A percentile compares a stretch with the other conserved stretches of the same genome.
Conservation (phyloP, 495 filamentous ascomycete genomes). For the Haplographium delicatum region DNA sequence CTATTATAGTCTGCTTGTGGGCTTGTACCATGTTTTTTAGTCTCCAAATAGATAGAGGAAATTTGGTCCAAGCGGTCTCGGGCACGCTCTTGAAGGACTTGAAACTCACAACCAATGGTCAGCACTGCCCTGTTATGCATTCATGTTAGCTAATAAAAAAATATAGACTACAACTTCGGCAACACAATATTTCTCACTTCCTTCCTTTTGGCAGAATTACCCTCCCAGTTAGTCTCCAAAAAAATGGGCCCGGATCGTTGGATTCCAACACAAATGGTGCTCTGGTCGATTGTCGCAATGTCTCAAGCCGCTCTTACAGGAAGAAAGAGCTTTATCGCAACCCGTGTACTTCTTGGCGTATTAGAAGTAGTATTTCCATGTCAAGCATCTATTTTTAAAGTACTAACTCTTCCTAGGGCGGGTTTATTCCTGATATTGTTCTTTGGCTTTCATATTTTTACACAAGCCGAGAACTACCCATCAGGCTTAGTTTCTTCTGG, state of each 20-base stretch:
- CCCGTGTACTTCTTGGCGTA: slow-evolving; percentile 60
- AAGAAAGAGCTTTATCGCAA: slow-evolving; percentile 54
- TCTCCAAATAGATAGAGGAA: slow-evolving; percentile 74
- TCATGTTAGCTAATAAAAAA: neutral
- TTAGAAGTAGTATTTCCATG: slow-evolving; percentile 44
- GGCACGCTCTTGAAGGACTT: slow-evolving; percentile 60
- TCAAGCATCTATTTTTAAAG: neutral
- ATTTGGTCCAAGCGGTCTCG: slow-evolving; percentile 64
- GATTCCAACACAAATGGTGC: slow-evolving; percentile 77
- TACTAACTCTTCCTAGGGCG: slow-evolving; percentile 37
- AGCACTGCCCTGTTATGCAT: neutral
- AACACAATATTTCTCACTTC: slow-evolving; percentile 67
- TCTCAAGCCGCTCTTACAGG: slow-evolving; percentile 62
- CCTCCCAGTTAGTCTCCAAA: slow-evolving; percentile 70
- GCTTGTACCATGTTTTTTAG: slow-evolving; percentile 65
- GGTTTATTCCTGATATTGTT: slow-evolving; percentile 53
- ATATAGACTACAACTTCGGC: slow-evolving; percentile 64
- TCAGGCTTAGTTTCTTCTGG: slow-evolving; percentile 67
- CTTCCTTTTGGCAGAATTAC: slow-evolving; percentile 67
- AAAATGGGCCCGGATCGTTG: slow-evolving; percentile 78
- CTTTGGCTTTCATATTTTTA: slow-evolving; percentile 78
- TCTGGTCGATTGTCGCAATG: slow-evolving; percentile 70
- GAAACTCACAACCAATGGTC: slow-evolving; percentile 55
- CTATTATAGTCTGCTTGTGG: slow-evolving; percentile 55
- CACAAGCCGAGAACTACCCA: slow-evolving; percentile 62